Conservation (phyloP, 768 basidiomycete genomes). For the Cystofilobasidium ferigula region DNA sequence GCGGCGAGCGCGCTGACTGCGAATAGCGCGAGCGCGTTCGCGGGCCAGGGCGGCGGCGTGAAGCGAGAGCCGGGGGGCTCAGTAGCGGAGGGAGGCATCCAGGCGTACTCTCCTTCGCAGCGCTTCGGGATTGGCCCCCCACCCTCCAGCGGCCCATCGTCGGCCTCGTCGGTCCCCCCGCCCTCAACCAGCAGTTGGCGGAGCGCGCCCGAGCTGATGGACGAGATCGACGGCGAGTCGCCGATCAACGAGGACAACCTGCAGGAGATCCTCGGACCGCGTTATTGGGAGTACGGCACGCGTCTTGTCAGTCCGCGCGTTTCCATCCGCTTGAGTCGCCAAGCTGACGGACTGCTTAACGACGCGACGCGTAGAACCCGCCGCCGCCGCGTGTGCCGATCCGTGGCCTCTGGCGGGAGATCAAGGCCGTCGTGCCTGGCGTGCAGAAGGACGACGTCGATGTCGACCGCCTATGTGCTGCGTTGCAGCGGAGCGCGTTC, state of each 20-base stretch:
- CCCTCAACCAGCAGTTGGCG: no score
- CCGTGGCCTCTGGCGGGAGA: not conserved
- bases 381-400: not conserved
- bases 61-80: no score
- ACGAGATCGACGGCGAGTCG: not conserved
- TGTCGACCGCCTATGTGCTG: not conserved
- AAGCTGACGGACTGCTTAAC: not conserved
- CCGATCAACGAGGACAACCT: slow-evolving; percentile 3
- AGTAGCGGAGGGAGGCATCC: no score
- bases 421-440: not conserved
- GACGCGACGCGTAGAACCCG: not conserved
- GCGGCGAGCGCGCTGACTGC: no score
- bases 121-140: no score
- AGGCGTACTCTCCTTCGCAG: no score
- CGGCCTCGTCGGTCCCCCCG: no score
- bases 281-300: not conserved
- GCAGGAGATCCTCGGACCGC: not conserved
- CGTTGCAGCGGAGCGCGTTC: not conserved
- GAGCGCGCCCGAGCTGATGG: no score
- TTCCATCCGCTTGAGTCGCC: not conserved
- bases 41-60: no score
- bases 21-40: no score
- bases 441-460: not conserved
- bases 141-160: no score
- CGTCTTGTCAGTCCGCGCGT: not conserved